Percentiles rank a stretch among this genome's conserved stretches.
Evolutionary conservation across 73 alveolate species (phyloP).

Genomic region (Symbiodinium natans): DNA sequence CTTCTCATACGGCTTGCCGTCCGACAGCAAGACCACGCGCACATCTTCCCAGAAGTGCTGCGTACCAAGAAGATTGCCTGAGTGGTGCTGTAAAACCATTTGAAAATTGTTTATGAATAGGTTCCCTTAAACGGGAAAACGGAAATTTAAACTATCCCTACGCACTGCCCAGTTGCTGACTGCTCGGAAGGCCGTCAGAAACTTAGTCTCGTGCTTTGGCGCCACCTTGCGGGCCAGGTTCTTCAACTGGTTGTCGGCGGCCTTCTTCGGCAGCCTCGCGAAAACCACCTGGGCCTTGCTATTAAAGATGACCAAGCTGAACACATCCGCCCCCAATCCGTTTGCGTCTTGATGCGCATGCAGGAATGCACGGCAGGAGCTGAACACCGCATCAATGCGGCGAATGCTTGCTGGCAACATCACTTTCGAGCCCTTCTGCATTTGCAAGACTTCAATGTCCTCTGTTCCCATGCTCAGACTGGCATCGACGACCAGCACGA

Average conservation of each 20-base stretch:
- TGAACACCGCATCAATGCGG: conserved; percentile 51
- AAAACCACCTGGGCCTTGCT: conserved; percentile 4
- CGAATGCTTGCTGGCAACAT: conserved; percentile 18
- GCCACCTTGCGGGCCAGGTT: neutral
- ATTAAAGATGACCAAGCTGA: conserved; percentile 55
- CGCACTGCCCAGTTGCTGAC: too few relatives aligned
- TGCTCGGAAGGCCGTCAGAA: conserved; percentile 23
- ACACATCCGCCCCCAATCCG: neutral
- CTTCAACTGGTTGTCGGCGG: neutral
- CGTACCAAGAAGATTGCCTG: neutral
- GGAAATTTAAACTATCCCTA: too few relatives aligned
- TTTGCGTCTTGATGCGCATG: neutral
- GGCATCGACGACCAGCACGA: conserved; percentile 63
- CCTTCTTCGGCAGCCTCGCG: conserved; percentile 20
- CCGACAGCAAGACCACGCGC: conserved; percentile 55
- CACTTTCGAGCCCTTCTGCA: conserved; percentile 6
- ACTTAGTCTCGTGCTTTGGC: conserved; percentile 55
- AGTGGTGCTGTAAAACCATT: too few relatives aligned
- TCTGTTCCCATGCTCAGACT: conserved; percentile 54
- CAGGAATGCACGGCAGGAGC: conserved; percentile 16
- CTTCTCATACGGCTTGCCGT: conserved; percentile 50
- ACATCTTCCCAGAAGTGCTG: conserved; percentile 19
- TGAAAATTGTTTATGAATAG: too few relatives aligned
- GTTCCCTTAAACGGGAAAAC: too few relatives aligned
- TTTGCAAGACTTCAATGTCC: neutral